These are phyloP conservation scores for Malassezia slooffiae DNA, from an alignment of 1,284 basidiomycete species.

Conservation along the genomic window DNA sequence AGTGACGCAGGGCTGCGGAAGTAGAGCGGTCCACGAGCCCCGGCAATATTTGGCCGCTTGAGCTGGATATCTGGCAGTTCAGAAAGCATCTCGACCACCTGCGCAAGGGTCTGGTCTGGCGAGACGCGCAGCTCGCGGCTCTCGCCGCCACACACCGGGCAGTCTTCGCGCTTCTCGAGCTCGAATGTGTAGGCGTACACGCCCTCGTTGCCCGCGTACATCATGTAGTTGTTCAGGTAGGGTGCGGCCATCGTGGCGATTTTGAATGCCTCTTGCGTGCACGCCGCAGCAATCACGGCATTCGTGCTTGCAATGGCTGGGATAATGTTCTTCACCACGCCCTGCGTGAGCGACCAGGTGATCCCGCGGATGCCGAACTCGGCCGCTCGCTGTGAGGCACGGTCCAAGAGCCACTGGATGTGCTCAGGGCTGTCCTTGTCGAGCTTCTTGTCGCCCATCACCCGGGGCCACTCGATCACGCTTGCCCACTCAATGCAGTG, in stretches of 20 bases:
- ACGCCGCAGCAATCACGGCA: constrained; percentile 58
- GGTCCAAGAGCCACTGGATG: constrained; percentile 80
- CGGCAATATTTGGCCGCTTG: constrained; percentile 24
- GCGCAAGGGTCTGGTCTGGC: constrained; percentile 16
- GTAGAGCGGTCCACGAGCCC: constrained; percentile 57
- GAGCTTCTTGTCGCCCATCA: constrained; percentile 47
- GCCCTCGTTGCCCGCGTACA: constrained; percentile 77
- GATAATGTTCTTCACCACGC: constrained; percentile 99
- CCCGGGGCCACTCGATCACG: constrained; percentile 93
- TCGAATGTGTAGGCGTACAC: constrained; percentile 97
- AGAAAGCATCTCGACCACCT: constrained; percentile 25
- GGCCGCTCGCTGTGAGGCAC: constrained; percentile 62
- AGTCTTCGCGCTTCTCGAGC: constrained; percentile 81
- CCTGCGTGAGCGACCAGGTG: constrained; percentile 93
- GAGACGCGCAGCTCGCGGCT: constrained; percentile 17
- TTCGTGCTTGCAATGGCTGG: constrained; percentile 56
- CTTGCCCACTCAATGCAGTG: constrained; percentile 99
- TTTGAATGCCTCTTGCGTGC: constrained; percentile 98
- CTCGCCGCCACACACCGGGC: constrained; percentile 93
- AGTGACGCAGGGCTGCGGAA: constrained; percentile 83
- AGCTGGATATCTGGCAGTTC: constrained; percentile 38
- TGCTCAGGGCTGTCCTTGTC: constrained; percentile 78
- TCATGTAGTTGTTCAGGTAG: constrained; percentile 92
- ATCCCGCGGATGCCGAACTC: constrained; percentile 95
- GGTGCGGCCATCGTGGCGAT: constrained; percentile 89